phyloP scores from a whole-genome alignment of 1,284 basidiomycete genomes.

The Rhodotorula sp. region DNA sequence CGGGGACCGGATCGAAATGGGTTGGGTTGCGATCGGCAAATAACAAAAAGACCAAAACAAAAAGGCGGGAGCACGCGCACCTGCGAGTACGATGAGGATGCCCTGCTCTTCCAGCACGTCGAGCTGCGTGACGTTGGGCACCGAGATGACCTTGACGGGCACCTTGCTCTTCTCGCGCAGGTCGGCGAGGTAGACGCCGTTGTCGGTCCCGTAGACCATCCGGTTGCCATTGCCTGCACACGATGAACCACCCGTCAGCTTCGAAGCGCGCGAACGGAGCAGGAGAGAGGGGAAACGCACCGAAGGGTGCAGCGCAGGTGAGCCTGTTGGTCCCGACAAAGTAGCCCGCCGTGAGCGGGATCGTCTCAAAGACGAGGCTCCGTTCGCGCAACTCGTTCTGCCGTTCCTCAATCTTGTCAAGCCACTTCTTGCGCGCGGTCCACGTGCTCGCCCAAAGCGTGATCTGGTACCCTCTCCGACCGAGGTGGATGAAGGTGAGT shows the following conservation, averaged over 20 bases:
- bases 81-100: slow-evolving; percentile 90
- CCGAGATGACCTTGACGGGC: slow-evolving; percentile 84
- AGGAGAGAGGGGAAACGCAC: slow-evolving; percentile 57
- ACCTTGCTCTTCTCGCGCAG: slow-evolving; percentile 64
- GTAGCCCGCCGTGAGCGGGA: slow-evolving; percentile 81
- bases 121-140: slow-evolving; percentile 89
- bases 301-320: slow-evolving; percentile 91
- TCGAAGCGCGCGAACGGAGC: not conserved
- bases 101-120: slow-evolving; percentile 97
- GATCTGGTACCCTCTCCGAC: slow-evolving; percentile 87
- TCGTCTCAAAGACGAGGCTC: slow-evolving; percentile 82
- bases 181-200: slow-evolving; percentile 93
- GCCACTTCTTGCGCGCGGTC: slow-evolving; percentile 86
- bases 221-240: slow-evolving; percentile 72
- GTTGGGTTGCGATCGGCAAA: no score
- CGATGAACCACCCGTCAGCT: not conserved
- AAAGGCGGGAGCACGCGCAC: slow-evolving; percentile 52
- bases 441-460: slow-evolving; percentile 89
- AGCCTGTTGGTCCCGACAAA: slow-evolving; percentile 79
- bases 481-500: slow-evolving; percentile 90
- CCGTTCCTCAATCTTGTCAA: slow-evolving; percentile 86
- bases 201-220: slow-evolving; percentile 93
- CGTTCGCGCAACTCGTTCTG: slow-evolving; percentile 81
- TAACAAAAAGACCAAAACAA: not conserved
- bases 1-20: no score